phyloP scores from a whole-genome alignment of 345 rosid species.

The Eucalyptus microcorys region DNA sequence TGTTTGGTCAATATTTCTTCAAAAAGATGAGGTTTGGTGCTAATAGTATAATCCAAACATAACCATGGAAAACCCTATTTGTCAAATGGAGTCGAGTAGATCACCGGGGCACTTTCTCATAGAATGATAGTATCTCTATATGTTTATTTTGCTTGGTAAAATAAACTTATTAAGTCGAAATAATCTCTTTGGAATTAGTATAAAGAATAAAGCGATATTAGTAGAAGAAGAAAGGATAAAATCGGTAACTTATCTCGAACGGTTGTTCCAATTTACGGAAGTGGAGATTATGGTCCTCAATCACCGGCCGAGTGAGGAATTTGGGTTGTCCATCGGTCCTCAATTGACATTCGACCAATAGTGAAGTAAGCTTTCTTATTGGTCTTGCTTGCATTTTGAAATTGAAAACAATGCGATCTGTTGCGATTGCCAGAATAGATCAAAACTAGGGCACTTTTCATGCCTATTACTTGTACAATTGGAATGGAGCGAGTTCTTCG shows the following conservation, averaged over 20 bases:
- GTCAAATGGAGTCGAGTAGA: background rate
- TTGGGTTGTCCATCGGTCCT: background rate
- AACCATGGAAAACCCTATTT: background rate
- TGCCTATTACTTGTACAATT: background rate
- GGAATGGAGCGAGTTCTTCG: background rate
- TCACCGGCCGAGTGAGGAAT: background rate
- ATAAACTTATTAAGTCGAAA: background rate
- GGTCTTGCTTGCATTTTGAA: background rate
- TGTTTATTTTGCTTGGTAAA: background rate
- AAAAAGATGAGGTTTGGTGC: background rate
- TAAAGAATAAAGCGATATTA: background rate
- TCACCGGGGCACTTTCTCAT: background rate
- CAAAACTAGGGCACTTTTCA: background rate
- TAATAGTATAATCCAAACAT: background rate
- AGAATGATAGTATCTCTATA: background rate
- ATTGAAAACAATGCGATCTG: background rate
- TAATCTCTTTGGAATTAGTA: background rate
- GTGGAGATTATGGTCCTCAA: background rate
- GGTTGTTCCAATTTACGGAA: background rate
- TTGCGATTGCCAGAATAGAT: background rate
- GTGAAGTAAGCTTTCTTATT: background rate
- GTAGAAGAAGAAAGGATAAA: background rate
- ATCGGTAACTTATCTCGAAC: background rate
- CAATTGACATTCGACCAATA: background rate
- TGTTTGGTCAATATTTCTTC: background rate